Base-by-base conservation (phyloP, 1,139 yeast species). In the Yamadazyma buinensis region DNA sequence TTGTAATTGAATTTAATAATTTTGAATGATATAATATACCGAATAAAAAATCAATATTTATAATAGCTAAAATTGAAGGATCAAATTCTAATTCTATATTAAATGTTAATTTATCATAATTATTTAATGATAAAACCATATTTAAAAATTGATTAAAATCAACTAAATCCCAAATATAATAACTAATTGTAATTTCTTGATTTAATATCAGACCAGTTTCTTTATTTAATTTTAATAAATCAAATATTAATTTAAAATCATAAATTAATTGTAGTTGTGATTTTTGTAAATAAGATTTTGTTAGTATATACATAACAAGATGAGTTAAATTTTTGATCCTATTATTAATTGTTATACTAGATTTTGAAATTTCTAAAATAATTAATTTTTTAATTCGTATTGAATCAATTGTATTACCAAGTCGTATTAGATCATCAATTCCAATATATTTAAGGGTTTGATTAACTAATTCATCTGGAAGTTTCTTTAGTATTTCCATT, bases 1-100 rank as follows among this genome's bases (percentile, higher is more conserved):
- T 34, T 26, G 37, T n/a, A 35, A 41, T 12, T 34, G 33, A 10
- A 12, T 25, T 20, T 38, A 24, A 7, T 14, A 37, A 12, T 4
- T 42, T 31, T 8, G 39, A 21, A 5, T 19, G 21, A 2, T 11
- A 23, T 5, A 39, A 26, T 4, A 18, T 24, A 7, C 37, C 32
- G 10, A 52, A 28, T 4, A 51, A 27, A 20, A 28, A 15, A 23
- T 36, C 38, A 11, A 53, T 26, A 31, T 44, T 42, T 2, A 55
- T 31, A 15, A 39, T 19, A 14, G 44, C 46, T 26, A 44, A 35
- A 7, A 52, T 37, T 4, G 46, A 53, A 3, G 52, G 47, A 22
- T 51, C 51, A 29, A 56, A 45, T 32, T 54, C 60, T 13, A 55
- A 18, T 33, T 56, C 61, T 4, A 56, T 30, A 35, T 53, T 51